Percentiles rank a stretch among this genome's conserved stretches.
phyloP scores from a whole-genome alignment of 495 filamentous ascomycete species.

The Penicillium lividum region DNA sequence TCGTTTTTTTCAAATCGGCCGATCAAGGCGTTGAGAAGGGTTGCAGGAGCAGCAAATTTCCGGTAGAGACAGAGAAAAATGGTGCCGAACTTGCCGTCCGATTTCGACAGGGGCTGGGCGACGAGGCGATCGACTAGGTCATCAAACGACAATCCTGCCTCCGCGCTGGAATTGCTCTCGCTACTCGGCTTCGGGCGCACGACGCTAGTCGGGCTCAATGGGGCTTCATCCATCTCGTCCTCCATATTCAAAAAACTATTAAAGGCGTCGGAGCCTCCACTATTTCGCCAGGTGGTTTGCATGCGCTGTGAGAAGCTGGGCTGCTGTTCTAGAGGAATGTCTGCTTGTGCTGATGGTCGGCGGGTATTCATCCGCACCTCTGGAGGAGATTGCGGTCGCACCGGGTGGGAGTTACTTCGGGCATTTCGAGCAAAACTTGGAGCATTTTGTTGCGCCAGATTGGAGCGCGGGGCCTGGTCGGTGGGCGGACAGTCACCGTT shows the following conservation, averaged over 20 bases:
- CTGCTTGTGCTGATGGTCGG: slow-evolving; percentile 33
- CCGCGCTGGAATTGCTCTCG: slow-evolving; percentile 36
- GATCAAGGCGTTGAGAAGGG: slow-evolving; percentile 73
- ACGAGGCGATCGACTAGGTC: slow-evolving; percentile 87
- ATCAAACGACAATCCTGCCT: slow-evolving; percentile 73
- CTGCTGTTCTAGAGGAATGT: slow-evolving; percentile 32
- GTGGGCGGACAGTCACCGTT: slow-evolving; percentile 37
- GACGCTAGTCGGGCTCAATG: slow-evolving; percentile 32
- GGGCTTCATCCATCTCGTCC: slow-evolving; percentile 43
- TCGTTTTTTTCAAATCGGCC: slow-evolving; percentile 69
- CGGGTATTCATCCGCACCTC: slow-evolving; percentile 37
- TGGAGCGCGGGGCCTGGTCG: slow-evolving; percentile 33
- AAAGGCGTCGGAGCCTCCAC: slow-evolving; percentile 45
- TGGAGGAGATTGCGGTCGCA: slow-evolving; percentile 47
- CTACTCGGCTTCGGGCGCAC: slow-evolving; percentile 37
- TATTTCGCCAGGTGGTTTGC: slow-evolving; percentile 43
- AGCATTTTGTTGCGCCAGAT: slow-evolving; percentile 36
- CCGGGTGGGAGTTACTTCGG: slow-evolving; percentile 46
- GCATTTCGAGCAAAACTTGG: slow-evolving; percentile 44
- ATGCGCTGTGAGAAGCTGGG: slow-evolving; percentile 36
- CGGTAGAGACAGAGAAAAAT: slow-evolving; percentile 94
- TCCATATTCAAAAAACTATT: slow-evolving; percentile 50
- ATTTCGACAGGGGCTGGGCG: slow-evolving; percentile 75
- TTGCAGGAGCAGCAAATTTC: slow-evolving; percentile 81
- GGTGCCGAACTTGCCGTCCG: slow-evolving; percentile 79